These are phyloP conservation scores for Cutaneotrichosporon cavernicola DNA, from an alignment of 1,284 basidiomycete species.

Conservation along the genomic window DNA sequence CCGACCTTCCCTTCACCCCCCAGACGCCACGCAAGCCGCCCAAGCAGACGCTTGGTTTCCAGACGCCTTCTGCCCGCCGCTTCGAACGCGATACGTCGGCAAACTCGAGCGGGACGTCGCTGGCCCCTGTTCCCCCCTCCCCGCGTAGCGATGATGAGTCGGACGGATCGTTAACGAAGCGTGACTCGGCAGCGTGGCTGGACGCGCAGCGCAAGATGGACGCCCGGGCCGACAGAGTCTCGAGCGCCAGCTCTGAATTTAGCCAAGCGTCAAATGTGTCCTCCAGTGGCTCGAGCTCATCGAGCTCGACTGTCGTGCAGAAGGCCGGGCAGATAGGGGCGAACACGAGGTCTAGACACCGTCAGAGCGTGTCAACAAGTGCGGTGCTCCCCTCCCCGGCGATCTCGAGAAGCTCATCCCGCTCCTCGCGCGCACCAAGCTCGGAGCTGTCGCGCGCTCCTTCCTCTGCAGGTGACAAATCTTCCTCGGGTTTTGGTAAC, in stretches of 20 bases:
- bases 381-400: background rate
- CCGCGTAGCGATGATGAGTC: constrained; percentile 17
- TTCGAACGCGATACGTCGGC: constrained; percentile 23
- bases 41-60: constrained; percentile 43
- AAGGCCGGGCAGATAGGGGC: background rate
- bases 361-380: background rate
- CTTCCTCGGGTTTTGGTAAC: too few species aligned
- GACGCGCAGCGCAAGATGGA: constrained; percentile 10
- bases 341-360: background rate
- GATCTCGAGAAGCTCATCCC: background rate
- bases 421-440: background rate
- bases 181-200: constrained; percentile 14
- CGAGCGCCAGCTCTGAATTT: background rate
- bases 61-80: constrained; percentile 35
- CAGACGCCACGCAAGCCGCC: constrained; percentile 44
- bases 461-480: background rate
- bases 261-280: background rate
- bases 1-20: constrained; percentile 45
- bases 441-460: background rate
- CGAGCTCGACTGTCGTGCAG: background rate
- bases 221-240: background rate
- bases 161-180: constrained; percentile 23
- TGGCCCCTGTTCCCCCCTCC: constrained; percentile 35
- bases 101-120: constrained; percentile 19
- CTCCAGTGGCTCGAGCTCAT: constrained; percentile 8